Evolutionary conservation across 345 rosid genomes (phyloP).

Genomic region (Schrenkiella parvula): DNA sequence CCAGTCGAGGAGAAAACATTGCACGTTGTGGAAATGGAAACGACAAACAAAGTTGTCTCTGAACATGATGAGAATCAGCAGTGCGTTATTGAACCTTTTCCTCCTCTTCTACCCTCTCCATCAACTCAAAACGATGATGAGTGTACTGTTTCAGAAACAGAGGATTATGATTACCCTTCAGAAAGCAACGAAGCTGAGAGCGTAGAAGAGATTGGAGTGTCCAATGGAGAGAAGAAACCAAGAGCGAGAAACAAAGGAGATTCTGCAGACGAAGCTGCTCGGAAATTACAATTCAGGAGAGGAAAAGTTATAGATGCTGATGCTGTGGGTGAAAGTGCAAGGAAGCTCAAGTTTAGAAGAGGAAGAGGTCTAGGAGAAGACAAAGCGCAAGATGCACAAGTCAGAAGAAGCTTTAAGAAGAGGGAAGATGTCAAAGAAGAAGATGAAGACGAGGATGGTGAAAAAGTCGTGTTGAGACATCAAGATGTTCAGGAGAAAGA

Average conservation of each 20-base stretch:
- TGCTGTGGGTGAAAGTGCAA: slow-evolving; percentile 44
- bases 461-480: slow-evolving; percentile 67
- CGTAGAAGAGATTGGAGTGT: slow-evolving; percentile 40
- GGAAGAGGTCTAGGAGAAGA: slow-evolving; percentile 46
- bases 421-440: slow-evolving; percentile 35
- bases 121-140: slow-evolving; percentile 38
- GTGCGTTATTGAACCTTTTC: slow-evolving; percentile 27
- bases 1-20: slow-evolving; percentile 60
- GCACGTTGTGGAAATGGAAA: slow-evolving; percentile 57
- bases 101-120: slow-evolving; percentile 22
- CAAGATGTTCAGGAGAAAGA: slow-evolving; percentile 78
- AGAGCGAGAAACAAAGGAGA: slow-evolving; percentile 30
- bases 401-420: slow-evolving; percentile 52
- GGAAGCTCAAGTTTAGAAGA: slow-evolving; percentile 69
- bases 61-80: slow-evolving; percentile 43
- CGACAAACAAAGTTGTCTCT: slow-evolving; percentile 14
- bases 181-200: slow-evolving; percentile 37
- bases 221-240: slow-evolving; percentile 34
- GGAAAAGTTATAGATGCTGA: slow-evolving; percentile 61
- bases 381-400: slow-evolving; percentile 37
- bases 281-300: slow-evolving; percentile 60
- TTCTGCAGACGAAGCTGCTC: slow-evolving; percentile 39
- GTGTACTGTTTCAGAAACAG: slow-evolving; percentile 36
- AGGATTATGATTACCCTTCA: slow-evolving; percentile 37
- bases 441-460: slow-evolving; percentile 31